A percentile compares a stretch with the other conserved stretches of the same genome.
These are phyloP conservation scores for Scedosporium minutisporum DNA, from an alignment of 2,329 filamentous ascomycete species.

Conservation along the genomic window DNA sequence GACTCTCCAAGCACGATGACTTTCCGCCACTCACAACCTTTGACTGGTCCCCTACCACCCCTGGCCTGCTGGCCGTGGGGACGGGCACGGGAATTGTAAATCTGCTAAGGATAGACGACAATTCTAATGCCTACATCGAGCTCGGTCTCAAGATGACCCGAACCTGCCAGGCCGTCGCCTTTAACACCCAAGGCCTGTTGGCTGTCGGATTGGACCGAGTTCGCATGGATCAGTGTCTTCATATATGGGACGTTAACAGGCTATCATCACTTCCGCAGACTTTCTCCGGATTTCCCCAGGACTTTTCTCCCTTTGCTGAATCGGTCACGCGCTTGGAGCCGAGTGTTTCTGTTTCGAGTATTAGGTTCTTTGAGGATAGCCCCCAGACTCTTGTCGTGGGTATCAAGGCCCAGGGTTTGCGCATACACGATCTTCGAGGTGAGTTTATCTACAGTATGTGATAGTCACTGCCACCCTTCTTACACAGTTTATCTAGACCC, in stretches of 20 bases:
- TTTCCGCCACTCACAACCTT: conserved; percentile 55
- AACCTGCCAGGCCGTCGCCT: conserved; percentile 72
- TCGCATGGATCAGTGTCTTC: conserved; percentile 70
- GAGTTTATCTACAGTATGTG: conserved; percentile 13
- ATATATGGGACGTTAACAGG: conserved; percentile 70
- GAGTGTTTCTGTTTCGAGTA: conserved; percentile 68
- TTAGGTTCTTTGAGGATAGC: conserved; percentile 71
- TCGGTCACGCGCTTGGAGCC: conserved; percentile 51
- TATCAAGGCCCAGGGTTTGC: conserved; percentile 64
- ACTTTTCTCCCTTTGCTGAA: conserved; percentile 41
- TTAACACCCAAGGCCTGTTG: conserved; percentile 61
- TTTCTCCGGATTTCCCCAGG: conserved; percentile 38
- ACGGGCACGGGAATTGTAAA: conserved; percentile 67
- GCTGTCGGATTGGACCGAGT: conserved; percentile 74
- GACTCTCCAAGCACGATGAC: conserved; percentile 50
- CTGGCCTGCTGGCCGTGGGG: conserved; percentile 63
- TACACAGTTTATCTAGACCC: conserved; percentile 31
- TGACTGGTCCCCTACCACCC: conserved; percentile 55
- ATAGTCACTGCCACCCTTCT: conserved; percentile 7
- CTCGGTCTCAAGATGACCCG: conserved; percentile 66
- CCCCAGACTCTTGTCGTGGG: conserved; percentile 68
- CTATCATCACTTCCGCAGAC: conserved; percentile 39
- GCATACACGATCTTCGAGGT: conserved; percentile 74
- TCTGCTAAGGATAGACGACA: conserved; percentile 62
- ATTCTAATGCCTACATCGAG: conserved; percentile 53